phyloP scores from a whole-genome alignment of 2,329 filamentous ascomycete genomes.

The Cordyceps farinosa region DNA sequence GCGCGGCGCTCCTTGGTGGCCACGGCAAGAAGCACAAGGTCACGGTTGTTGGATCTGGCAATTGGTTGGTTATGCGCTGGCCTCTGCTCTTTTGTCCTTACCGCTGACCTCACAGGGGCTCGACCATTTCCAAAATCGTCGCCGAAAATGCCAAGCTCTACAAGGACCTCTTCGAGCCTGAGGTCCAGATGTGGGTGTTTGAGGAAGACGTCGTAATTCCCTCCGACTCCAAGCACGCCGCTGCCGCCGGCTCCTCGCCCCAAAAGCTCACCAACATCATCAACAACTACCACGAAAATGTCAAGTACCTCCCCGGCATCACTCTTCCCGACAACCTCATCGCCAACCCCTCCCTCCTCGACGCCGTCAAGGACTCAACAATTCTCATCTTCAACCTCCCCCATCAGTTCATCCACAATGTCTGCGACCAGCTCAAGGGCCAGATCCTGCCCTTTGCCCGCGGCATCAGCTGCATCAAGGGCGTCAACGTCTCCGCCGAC shows the following conservation, averaged over 20 bases:
- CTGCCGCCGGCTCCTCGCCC: slow-evolving; percentile 57
- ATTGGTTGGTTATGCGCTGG: slow-evolving; percentile 63
- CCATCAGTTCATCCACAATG: slow-evolving; percentile 89
- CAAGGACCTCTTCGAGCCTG: slow-evolving; percentile 75
- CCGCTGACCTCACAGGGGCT: slow-evolving; percentile 61
- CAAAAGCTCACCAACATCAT: slow-evolving; percentile 90
- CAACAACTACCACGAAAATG: slow-evolving; percentile 90
- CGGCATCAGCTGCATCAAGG: slow-evolving; percentile 97
- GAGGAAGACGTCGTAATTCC: slow-evolving; percentile 82
- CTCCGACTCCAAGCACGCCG: slow-evolving; percentile 65
- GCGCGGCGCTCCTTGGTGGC: slow-evolving; percentile 38
- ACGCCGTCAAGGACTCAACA: slow-evolving; percentile 77
- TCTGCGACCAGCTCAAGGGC: slow-evolving; percentile 79
- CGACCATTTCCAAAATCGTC: slow-evolving; percentile 94
- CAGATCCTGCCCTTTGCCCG: slow-evolving; percentile 89
- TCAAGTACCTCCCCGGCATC: slow-evolving; percentile 95
- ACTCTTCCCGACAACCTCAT: slow-evolving; percentile 76
- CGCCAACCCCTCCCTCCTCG: slow-evolving; percentile 75
- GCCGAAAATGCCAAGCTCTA: slow-evolving; percentile 84
- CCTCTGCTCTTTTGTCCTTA: neutral
- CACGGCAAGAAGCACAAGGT: slow-evolving; percentile 80
- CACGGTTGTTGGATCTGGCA: slow-evolving; percentile 90
- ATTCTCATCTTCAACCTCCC: slow-evolving; percentile 95
- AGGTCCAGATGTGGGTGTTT: slow-evolving; percentile 98
- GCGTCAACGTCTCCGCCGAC: slow-evolving; percentile 84